Base-by-base conservation (phyloP, 495 filamentous ascomycete genomes). In the Xylaria intraflava region DNA sequence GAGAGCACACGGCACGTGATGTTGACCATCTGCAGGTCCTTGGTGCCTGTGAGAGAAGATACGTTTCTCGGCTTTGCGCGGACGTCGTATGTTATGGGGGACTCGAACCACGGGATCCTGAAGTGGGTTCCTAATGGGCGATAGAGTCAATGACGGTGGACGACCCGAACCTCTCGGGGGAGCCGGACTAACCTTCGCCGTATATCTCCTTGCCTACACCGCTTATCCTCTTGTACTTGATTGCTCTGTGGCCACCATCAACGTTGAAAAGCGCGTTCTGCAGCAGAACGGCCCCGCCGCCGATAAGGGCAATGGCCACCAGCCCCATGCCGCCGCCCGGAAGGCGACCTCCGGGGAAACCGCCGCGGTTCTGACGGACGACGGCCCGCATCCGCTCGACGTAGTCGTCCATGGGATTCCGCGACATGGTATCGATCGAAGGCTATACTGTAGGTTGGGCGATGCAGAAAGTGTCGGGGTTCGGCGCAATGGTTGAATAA, bases 11-110 rank as follows among this genome's bases (percentile, higher is more conserved):
- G 94, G 75, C 93, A 98, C 65, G 94, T 98, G 70, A 98, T 98
- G 80, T 98, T 98, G 69, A 98, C 93, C 93, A 98, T 98, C 79
- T 98, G 93, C 68, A 98, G 75, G 72, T 98, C 93, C 74, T 98
- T 98, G 65, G 93, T 98, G 59, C 94, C 93, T 49, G 93, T 97
- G 50, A 98, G 85, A 65, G 93, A 98, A 56, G 93, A 86, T 55
- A 98, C 93, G 67, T 92, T 95, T 63, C 94, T 84, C 61, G 93
- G 93, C 74, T 94, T 95, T 20, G 93, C 93, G 69, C 93, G 92
- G 52, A 98, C 93, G 70, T 98, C 93, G 74, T 97, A 98, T 61
- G 86, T 87, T 65, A 98, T 84, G 35, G 93, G 89, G 5, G 92
- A 95, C 70, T 98, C 94, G 72, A 98, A 83, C 93, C 94, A 97